Percentiles rank a stretch among this genome's conserved stretches.
Conservation (phyloP, 2,329 filamentous ascomycete species). For the Westerdykella ornata region DNA sequence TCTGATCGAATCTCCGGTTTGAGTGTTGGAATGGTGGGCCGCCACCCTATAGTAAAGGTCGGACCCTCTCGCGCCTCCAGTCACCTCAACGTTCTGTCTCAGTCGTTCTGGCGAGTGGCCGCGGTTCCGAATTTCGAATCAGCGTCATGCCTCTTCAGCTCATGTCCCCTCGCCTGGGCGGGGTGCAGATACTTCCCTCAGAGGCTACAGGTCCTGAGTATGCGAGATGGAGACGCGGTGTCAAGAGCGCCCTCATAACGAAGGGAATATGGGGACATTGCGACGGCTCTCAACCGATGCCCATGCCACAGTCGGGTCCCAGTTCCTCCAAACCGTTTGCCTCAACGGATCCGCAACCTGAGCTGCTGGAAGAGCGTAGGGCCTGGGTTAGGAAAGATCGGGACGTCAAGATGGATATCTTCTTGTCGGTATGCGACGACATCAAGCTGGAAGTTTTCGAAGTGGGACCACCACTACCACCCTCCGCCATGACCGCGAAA, state of each 20-base stretch:
- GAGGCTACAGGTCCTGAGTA: slow-evolving; percentile 28
- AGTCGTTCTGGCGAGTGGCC: neutral
- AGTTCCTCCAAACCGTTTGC: slow-evolving; percentile 15
- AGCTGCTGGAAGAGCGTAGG: slow-evolving; percentile 29
- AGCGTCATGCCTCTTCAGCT: slow-evolving; percentile 8
- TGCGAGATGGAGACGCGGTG: slow-evolving; percentile 26
- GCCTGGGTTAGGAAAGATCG: slow-evolving; percentile 33
- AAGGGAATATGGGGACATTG: slow-evolving; percentile 32
- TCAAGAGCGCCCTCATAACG: slow-evolving; percentile 26
- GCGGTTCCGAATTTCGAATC: neutral
- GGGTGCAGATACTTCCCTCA: slow-evolving; percentile 20
- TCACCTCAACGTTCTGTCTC: neutral
- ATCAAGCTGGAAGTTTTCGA: slow-evolving; percentile 35
- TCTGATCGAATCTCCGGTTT: slow-evolving; percentile 11
- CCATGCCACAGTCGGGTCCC: slow-evolving; percentile 27
- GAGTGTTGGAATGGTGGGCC: neutral
- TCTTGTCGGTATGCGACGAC: slow-evolving; percentile 32
- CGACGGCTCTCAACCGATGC: slow-evolving; percentile 27
- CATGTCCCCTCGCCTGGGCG: slow-evolving; percentile 26
- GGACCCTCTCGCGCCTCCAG: too few species aligned
- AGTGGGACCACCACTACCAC: slow-evolving; percentile 30
- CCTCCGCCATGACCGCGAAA: slow-evolving; percentile 25
- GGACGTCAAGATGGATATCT: slow-evolving; percentile 34
- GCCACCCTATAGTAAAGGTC: too few species aligned
- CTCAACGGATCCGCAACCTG: slow-evolving; percentile 21